phyloP scores from a whole-genome alignment of 257 asterid genomes.

The Plantago elongata region DNA sequence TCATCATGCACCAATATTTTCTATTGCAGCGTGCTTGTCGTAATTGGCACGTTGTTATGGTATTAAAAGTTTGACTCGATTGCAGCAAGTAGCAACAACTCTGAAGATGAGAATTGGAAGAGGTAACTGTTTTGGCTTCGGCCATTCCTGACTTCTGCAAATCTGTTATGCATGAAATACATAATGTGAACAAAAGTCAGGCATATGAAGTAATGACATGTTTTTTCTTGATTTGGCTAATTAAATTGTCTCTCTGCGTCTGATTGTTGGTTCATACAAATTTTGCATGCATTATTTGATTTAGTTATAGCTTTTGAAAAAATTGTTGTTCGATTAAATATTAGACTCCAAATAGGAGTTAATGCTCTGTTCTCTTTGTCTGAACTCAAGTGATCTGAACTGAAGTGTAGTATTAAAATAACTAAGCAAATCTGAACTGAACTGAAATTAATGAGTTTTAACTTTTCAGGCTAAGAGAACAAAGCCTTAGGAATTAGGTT shows the following conservation, averaged over 20 bases:
- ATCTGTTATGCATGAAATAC: background rate
- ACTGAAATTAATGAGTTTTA: too few relatives aligned
- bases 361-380: background rate
- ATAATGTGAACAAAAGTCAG: background rate
- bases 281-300: background rate
- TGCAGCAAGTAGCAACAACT: too few relatives aligned
- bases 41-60: background rate
- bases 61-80: background rate
- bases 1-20: too few relatives aligned
- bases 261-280: background rate
- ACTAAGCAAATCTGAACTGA: too few relatives aligned
- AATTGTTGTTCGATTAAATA: background rate
- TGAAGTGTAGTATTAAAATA: too few relatives aligned
- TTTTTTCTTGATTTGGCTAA: background rate
- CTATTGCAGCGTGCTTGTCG: background rate
- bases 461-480: too few relatives aligned
- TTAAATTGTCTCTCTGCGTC: background rate
- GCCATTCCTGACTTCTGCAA: background rate
- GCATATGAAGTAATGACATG: too few relatives aligned
- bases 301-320: background rate
- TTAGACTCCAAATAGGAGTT: background rate
- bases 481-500: too few relatives aligned
- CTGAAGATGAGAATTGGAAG: background rate
- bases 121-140: constrained; percentile 2
- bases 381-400: too few relatives aligned